Evolutionary conservation across 306 rosid species (phyloP), one percentile per base, ranked within the genome.

Genomic region (Fragaria nilgerrensis): DNA sequence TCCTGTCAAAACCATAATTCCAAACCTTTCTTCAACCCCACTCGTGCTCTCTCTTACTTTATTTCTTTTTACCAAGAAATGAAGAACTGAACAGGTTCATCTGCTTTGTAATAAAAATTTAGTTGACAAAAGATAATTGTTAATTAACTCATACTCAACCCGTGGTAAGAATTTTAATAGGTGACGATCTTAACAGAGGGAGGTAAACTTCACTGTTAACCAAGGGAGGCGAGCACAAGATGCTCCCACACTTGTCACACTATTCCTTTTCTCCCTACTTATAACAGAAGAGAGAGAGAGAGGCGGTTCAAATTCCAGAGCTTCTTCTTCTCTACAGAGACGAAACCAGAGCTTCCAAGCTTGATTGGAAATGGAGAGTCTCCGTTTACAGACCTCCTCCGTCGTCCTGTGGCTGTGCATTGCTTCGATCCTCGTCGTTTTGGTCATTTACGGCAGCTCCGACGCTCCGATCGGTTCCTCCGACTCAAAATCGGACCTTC

Each of bases 361-460:
- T 56, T 56, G 34, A 56, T 32, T 25, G 44, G 59, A 53, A 20
- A 75, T 72, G 81, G 37, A 50, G 39, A 44, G 41, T 25, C 27
- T 36, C 20, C 63, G 14, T 1, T 74, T 41, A 23, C 52, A 41
- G 7, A 32, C 29, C 25, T 29, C 50, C 2, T 25, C 36, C 20
- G 61, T 72, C 20, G 53, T 70, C 63, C 10, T 12, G 15, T 44
- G 71, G 15, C 68, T 76, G 9, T 79, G 70, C 70, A 50, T 79
- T 29, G 70, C 68, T 19, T 16, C 75, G 23, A 45, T 76, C 77
- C 16, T 73, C 76, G 68, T 39, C 58, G 75, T 75, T 55, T 17
- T 45, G 23, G 3, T 79, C 11, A 41, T 79, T 49, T 59, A 55
- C 10, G 67, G 49, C 22, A 52, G 53, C 20, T 62, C 55, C 48